Percentiles rank a stretch among this genome's conserved stretches.
Evolutionary conservation across 192 early-diverging fungal genomes (phyloP).

Genomic region (Rhizoclosmatium globosum): DNA sequence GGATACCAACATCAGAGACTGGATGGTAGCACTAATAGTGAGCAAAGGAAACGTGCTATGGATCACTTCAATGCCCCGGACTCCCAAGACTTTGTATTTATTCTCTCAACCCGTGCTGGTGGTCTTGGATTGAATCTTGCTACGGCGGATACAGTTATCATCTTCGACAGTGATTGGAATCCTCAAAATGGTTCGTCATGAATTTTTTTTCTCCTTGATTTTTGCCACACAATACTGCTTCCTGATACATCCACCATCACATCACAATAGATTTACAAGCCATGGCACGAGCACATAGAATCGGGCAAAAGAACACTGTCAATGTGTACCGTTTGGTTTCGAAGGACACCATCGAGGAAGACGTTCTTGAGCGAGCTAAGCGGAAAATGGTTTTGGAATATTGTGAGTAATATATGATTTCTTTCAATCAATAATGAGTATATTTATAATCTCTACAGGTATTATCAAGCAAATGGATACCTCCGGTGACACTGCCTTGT

Average conservation of each 20-base stretch:
- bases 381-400: constrained; percentile 99
- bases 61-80: constrained; percentile 97
- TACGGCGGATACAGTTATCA: constrained; percentile 92
- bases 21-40: constrained; percentile 89
- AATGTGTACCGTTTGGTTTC: constrained; percentile 98
- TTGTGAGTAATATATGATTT: constrained; percentile 53
- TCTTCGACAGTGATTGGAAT: constrained; percentile 89
- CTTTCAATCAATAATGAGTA: neutral
- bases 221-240: constrained; percentile 1
- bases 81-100: constrained; percentile 93
- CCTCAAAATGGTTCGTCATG: constrained; percentile 79
- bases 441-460: constrained; percentile 23
- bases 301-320: constrained; percentile 96
- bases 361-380: constrained; percentile 98
- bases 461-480: constrained; percentile 99
- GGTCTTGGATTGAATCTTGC: constrained; percentile 96
- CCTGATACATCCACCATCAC: constrained; percentile 3
- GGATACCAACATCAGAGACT: constrained; percentile 91
- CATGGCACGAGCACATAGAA: constrained; percentile 98
- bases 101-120: constrained; percentile 96
- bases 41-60: constrained; percentile 93
- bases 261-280: constrained; percentile 81
- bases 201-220: constrained; percentile 34
- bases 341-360: constrained; percentile 98
- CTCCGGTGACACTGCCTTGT: constrained; percentile 79